Evolutionary conservation across 352 stramenopile genomes (phyloP).

Genomic region (Pythium dissimile): DNA sequence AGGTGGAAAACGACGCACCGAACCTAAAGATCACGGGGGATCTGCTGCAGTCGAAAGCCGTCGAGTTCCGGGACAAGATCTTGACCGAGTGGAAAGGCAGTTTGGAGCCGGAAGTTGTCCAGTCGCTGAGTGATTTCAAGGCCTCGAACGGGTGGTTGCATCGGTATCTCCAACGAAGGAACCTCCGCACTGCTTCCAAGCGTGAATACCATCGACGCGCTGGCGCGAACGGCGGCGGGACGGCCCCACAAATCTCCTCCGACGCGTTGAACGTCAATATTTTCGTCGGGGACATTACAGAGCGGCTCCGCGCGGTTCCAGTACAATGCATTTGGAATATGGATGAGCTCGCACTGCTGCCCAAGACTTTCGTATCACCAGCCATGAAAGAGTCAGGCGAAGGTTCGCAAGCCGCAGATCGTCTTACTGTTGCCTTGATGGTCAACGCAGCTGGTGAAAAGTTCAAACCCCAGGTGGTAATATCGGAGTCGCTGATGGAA

Average conservation of each 20-base stretch:
- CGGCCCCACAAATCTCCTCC: slow-evolving; percentile 7
- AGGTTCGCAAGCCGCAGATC: not conserved
- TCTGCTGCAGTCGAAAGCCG: slow-evolving; percentile 69
- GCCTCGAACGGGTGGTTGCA: slow-evolving; percentile 82
- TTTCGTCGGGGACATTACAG: slow-evolving; percentile 42
- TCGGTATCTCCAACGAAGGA: slow-evolving; percentile 70
- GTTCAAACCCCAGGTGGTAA: slow-evolving; percentile 54
- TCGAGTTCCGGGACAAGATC: slow-evolving; percentile 83
- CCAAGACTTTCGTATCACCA: not conserved
- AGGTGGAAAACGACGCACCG: slow-evolving; percentile 65
- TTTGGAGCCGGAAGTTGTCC: slow-evolving; percentile 64
- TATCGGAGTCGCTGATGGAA: slow-evolving; percentile 13
- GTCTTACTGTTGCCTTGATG: slow-evolving; percentile 49
- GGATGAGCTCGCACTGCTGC: slow-evolving; percentile 44
- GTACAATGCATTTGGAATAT: slow-evolving; percentile 73
- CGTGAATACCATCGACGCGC: slow-evolving; percentile 27
- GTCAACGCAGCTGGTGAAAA: slow-evolving; percentile 67
- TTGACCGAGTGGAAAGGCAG: slow-evolving; percentile 64
- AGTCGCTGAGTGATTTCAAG: slow-evolving; percentile 83
- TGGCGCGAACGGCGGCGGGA: not conserved
- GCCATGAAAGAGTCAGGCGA: not conserved
- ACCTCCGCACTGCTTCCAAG: slow-evolving; percentile 60
- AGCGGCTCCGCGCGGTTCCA: slow-evolving; percentile 40
- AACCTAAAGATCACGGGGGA: slow-evolving; percentile 73
- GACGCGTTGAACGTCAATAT: slow-evolving; percentile 21